A percentile compares a stretch with the other conserved stretches of the same genome.
Conservation (phyloP, 768 basidiomycete genomes). For the Amanita fuliginea region DNA sequence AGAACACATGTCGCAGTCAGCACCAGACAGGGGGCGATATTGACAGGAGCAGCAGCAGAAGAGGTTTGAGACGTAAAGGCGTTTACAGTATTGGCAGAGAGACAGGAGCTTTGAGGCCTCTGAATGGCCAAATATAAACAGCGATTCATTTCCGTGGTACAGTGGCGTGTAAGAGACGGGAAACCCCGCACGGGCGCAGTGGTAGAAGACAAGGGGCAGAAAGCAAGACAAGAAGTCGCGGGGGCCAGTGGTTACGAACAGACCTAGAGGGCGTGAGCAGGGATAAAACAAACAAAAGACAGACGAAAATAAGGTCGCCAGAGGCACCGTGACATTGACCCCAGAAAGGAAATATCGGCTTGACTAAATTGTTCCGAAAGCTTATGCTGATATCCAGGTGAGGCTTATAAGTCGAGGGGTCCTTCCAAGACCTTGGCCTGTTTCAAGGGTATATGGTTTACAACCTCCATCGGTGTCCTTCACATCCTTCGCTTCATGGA, state of each 20-base stretch:
- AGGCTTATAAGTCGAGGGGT: conserved; percentile 8
- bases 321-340: conserved; percentile 14
- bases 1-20: conserved; percentile 3
- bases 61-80: background rate
- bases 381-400: conserved; percentile 9
- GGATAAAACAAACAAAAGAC: background rate
- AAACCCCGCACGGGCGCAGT: conserved; percentile 2
- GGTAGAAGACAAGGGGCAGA: background rate
- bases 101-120: background rate
- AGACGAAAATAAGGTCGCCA: background rate
- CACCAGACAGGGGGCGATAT: conserved; percentile 1
- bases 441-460: conserved; percentile 7
- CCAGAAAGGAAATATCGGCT: conserved; percentile 13
- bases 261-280: background rate
- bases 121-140: background rate
- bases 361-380: conserved; percentile 10
- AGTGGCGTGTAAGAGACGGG: conserved; percentile 3
- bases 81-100: background rate
- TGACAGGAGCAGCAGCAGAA: conserved; percentile 2
- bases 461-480: background rate
- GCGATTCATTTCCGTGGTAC: conserved; percentile 4
- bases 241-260: background rate
- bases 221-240: background rate
- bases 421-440: conserved; percentile 3
- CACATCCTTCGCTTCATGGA: conserved; percentile 5